phyloP scores from a whole-genome alignment of 2,329 filamentous ascomycete species.

The Fusarium mangiferae region DNA sequence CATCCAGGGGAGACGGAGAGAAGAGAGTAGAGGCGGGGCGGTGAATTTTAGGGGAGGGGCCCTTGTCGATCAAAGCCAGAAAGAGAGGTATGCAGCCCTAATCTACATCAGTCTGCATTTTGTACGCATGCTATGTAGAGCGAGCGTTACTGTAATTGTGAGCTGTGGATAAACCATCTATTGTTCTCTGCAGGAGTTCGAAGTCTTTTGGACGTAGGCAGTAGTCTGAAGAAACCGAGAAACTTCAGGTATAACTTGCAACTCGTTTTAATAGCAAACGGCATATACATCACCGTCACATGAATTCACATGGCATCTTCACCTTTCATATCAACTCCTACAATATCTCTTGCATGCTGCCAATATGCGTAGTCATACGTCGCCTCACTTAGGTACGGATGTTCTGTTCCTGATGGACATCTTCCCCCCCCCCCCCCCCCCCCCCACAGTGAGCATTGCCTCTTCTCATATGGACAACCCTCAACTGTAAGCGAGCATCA shows the following conservation, averaged over 20 bases:
- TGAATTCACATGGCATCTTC: background rate
- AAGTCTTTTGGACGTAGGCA: background rate
- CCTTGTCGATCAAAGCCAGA: conserved; percentile 28
- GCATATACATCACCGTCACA: conserved; percentile 1
- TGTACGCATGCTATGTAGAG: background rate
- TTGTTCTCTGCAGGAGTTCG: background rate
- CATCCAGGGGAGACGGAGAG: conserved; percentile 1
- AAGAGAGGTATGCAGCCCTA: conserved; percentile 31
- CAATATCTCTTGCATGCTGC: background rate
- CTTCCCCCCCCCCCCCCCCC: background rate
- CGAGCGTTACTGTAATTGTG: background rate
- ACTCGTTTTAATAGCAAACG: background rate
- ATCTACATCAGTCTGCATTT: conserved; percentile 24
- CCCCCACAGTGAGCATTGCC: background rate
- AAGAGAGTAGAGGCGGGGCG: conserved; percentile 20
- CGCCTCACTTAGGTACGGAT: background rate
- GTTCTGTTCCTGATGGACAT: background rate
- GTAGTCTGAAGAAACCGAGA: background rate
- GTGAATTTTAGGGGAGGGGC: conserved; percentile 18
- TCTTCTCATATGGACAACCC: background rate
- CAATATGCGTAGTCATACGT: background rate
- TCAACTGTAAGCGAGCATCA: background rate
- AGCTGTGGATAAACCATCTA: background rate
- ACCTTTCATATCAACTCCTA: background rate
- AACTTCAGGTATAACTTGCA: background rate